Conservation (phyloP, 2,329 filamentous ascomycete genomes). For the Trichoderma asperellum region DNA sequence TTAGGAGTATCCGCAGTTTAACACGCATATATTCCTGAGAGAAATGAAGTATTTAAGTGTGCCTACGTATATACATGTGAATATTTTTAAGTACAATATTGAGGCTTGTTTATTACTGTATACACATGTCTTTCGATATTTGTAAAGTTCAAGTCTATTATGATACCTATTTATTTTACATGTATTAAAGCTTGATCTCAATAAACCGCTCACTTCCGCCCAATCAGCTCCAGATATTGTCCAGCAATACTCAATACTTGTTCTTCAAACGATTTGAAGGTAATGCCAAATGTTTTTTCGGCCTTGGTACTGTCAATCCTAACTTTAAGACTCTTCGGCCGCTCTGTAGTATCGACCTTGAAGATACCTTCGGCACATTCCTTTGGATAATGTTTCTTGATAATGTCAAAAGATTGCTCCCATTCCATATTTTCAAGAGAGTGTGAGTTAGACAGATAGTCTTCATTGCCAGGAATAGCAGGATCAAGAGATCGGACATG, state of each 20-base stretch:
- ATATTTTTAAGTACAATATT: background rate
- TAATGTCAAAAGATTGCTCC: constrained; percentile 9
- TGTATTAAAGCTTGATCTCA: background rate
- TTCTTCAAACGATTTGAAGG: constrained; percentile 41
- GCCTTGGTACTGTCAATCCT: constrained; percentile 37
- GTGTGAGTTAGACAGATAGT: constrained; percentile 18
- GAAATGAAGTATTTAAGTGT: no score
- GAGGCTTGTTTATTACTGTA: background rate
- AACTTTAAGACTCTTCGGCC: background rate
- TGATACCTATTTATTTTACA: background rate
- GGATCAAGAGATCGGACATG: constrained; percentile 18
- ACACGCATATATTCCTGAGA: no score
- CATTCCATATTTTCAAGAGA: background rate
- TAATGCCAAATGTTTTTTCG: constrained; percentile 41
- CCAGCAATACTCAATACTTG: constrained; percentile 41
- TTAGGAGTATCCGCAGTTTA: no score
- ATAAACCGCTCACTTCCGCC: background rate
- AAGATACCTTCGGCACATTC: constrained; percentile 10
- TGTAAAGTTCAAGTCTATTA: no score
- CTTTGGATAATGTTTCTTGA: constrained; percentile 24
- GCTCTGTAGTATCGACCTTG: constrained; percentile 8
- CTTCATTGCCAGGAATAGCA: constrained; percentile 6
- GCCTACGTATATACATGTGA: no score
- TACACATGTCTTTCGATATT: background rate
- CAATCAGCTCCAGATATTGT: constrained; percentile 41